Evolutionary conservation across 768 basidiomycete species (phyloP).

Genomic region (Pleurotus cornucopiae): DNA sequence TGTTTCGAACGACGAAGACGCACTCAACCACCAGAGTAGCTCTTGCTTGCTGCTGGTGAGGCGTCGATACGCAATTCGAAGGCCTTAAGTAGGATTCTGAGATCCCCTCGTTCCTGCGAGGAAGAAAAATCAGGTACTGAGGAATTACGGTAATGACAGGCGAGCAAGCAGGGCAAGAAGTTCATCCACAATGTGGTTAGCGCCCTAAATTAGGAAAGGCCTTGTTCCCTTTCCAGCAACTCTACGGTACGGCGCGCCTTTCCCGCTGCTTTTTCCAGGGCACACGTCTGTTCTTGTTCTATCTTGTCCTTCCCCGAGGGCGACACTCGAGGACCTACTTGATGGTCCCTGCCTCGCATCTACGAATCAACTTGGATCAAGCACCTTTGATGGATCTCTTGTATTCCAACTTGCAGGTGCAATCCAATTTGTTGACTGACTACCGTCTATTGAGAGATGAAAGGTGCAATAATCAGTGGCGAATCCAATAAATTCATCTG

Average conservation of each 20-base stretch:
- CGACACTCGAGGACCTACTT: neutral
- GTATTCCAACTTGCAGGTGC: too few relatives aligned
- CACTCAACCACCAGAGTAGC: conserved; percentile 10
- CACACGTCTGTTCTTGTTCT: neutral
- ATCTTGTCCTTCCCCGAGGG: neutral
- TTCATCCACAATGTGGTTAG: conserved; percentile 3
- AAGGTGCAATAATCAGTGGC: too few relatives aligned
- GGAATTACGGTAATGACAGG: conserved; percentile 1
- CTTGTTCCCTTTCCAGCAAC: neutral
- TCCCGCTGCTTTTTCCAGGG: neutral
- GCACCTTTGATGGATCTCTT: too few relatives aligned
- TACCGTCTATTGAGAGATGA: too few relatives aligned
- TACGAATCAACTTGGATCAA: too few relatives aligned
- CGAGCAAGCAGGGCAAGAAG: neutral
- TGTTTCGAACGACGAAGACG: conserved; percentile 1
- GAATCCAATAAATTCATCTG: too few relatives aligned
- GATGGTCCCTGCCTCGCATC: neutral
- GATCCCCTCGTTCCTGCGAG: neutral
- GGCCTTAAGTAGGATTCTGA: neutral
- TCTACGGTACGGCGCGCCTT: too few relatives aligned
- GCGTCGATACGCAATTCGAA: neutral
- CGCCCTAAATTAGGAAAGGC: conserved; percentile 5
- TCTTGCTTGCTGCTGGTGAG: conserved; percentile 3
- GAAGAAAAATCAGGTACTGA: conserved; percentile 7
- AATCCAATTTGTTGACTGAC: too few relatives aligned